These are phyloP conservation scores for Pseudogymnoascus sp. DNA, from an alignment of 2,329 filamentous ascomycete species.

Conservation along the genomic window DNA sequence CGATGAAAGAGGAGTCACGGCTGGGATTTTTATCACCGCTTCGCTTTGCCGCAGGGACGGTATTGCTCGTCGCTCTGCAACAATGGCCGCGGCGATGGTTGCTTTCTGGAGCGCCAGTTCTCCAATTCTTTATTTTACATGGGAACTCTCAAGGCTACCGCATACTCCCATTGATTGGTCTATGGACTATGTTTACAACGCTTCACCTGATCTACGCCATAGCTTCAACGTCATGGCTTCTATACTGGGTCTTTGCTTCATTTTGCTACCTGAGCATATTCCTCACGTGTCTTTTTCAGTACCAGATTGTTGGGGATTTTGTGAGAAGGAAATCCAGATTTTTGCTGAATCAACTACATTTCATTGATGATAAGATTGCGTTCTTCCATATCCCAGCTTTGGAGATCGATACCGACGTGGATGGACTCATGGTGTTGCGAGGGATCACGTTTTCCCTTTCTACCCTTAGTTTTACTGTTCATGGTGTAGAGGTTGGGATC, in stretches of 20 bases:
- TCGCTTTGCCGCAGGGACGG: slow-evolving; percentile 8
- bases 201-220: slow-evolving; percentile 41
- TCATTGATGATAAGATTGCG: slow-evolving; percentile 44
- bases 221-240: slow-evolving; percentile 44
- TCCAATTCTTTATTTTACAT: slow-evolving; percentile 30
- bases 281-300: slow-evolving; percentile 41
- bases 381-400: slow-evolving; percentile 36
- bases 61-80: slow-evolving; percentile 19
- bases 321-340: slow-evolving; percentile 31
- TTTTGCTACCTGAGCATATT: slow-evolving; percentile 36
- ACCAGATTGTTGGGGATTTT: slow-evolving; percentile 22
- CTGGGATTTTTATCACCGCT: slow-evolving; percentile 1
- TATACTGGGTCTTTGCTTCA: slow-evolving; percentile 37
- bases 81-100: slow-evolving; percentile 32
- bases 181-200: slow-evolving; percentile 41
- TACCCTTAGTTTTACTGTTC: slow-evolving; percentile 41
- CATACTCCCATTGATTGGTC: slow-evolving; percentile 36
- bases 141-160: slow-evolving; percentile 31
- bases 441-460: slow-evolving; percentile 45
- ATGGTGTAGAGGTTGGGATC: slow-evolving; percentile 47
- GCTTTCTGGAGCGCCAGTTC: slow-evolving; percentile 34
- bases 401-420: slow-evolving; percentile 47
- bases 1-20: neutral
- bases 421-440: slow-evolving; percentile 45
- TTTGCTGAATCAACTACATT: slow-evolving; percentile 35